Percentiles rank a stretch among this genome's conserved stretches.
These are phyloP conservation scores for Starmera pachycereana DNA, from an alignment of 805 yeast genomes.

Conservation along the genomic window DNA sequence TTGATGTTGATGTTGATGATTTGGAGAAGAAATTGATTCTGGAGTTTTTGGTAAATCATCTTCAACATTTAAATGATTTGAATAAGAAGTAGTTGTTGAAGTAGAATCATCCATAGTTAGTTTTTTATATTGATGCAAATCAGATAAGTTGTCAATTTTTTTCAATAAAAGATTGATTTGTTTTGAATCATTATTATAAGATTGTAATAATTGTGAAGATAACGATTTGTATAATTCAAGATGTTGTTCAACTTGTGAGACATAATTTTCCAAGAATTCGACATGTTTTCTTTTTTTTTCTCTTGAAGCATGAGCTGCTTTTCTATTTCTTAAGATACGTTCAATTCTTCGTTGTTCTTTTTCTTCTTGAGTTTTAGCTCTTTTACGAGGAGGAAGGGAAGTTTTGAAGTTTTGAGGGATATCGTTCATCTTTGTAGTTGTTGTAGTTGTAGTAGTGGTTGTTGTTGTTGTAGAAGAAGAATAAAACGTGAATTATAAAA, in stretches of 20 bases:
- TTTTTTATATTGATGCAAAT: slow-evolving; percentile 11
- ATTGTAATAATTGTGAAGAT: slow-evolving; percentile 7
- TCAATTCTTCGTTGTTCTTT: slow-evolving; percentile 95
- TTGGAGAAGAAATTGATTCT: slow-evolving; percentile 15
- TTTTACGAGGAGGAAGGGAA: slow-evolving; percentile 84
- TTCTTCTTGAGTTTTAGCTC: slow-evolving; percentile 94
- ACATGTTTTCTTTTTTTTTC: slow-evolving; percentile 93
- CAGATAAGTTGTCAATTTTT: slow-evolving; percentile 12
- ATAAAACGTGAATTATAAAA: too few relatives aligned
- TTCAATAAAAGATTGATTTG: slow-evolving; percentile 8
- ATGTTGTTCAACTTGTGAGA: slow-evolving; percentile 17
- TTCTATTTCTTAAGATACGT: slow-evolving; percentile 83
- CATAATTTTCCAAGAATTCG: slow-evolving; percentile 56
- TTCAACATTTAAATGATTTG: slow-evolving; percentile 3
- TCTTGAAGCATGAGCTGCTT: slow-evolving; percentile 96
- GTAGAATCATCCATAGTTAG: slow-evolving; percentile 8
- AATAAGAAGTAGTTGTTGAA: not conserved
- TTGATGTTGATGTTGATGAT: slow-evolving; percentile 1
- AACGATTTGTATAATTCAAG: slow-evolving; percentile 8
- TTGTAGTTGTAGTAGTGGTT: too few relatives aligned
- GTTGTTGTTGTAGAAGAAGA: too few relatives aligned
- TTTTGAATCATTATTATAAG: slow-evolving; percentile 12
- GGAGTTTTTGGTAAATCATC: slow-evolving; percentile 17
- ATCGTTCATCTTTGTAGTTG: slow-evolving; percentile 1
- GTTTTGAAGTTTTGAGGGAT: slow-evolving; percentile 30